phyloP scores from a whole-genome alignment of 2,329 filamentous ascomycete genomes.

The Fusarium sp. region DNA sequence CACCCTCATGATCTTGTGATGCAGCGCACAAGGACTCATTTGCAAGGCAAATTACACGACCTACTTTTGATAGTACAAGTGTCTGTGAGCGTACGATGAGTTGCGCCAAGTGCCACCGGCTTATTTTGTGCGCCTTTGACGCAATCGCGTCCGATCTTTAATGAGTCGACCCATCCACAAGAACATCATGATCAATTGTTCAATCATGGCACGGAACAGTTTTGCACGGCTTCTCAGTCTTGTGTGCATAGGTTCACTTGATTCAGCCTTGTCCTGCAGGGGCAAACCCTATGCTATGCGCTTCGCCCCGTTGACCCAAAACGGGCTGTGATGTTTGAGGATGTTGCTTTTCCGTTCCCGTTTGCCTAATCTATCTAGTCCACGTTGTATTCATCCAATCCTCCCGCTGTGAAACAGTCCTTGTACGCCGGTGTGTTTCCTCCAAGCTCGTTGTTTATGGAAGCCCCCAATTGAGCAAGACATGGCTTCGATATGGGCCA shows the following conservation, averaged over 20 bases:
- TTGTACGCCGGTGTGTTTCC: constrained; percentile 33
- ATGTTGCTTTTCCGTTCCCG: constrained; percentile 34
- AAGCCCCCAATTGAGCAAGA: constrained; percentile 15
- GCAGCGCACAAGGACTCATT: constrained; percentile 34
- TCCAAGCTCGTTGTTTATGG: constrained; percentile 24
- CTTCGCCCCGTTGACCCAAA: constrained; percentile 20
- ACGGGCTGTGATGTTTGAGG: constrained; percentile 29
- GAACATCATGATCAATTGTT: constrained; percentile 2
- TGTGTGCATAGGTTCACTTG: background rate
- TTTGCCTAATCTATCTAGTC: constrained; percentile 31
- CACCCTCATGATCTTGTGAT: constrained; percentile 15
- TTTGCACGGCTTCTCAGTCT: constrained; percentile 6
- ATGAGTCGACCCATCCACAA: background rate
- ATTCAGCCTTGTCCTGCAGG: constrained; percentile 13
- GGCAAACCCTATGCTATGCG: constrained; percentile 27
- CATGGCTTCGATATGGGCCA: constrained; percentile 25
- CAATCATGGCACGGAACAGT: background rate
- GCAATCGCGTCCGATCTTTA: constrained; percentile 9
- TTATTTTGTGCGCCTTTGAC: constrained; percentile 20
- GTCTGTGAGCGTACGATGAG: constrained; percentile 22
- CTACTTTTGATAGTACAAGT: background rate
- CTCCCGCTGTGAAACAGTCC: constrained; percentile 32
- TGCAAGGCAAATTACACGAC: constrained; percentile 17
- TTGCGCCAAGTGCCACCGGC: constrained; percentile 10
- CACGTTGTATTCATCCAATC: constrained; percentile 10